These are phyloP conservation scores for Phytophthora idaei DNA, from an alignment of 352 stramenopile species.

Conservation along the genomic window DNA sequence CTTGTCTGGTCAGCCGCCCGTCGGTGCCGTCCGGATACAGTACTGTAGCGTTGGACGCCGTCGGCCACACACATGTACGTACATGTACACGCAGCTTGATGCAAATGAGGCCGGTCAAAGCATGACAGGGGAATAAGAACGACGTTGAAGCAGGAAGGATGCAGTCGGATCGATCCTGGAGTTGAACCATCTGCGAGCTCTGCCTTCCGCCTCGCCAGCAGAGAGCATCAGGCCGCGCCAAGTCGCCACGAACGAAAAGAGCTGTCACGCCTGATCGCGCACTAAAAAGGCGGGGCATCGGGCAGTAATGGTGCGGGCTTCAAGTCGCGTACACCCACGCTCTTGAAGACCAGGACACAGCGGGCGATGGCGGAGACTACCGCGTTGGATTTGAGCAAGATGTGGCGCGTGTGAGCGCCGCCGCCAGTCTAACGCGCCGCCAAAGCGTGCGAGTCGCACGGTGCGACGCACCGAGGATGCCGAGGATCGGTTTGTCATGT, in stretches of 20 bases:
- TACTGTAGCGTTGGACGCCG: background rate
- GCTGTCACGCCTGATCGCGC: slow-evolving; percentile 17
- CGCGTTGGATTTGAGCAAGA: slow-evolving; percentile 34
- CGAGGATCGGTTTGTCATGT: slow-evolving; percentile 6
- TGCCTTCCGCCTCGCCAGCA: slow-evolving; percentile 21
- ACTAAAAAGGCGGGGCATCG: slow-evolving; percentile 13
- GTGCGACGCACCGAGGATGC: background rate
- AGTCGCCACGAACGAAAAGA: slow-evolving; percentile 38
- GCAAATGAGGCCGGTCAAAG: background rate
- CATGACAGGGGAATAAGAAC: slow-evolving; percentile 19
- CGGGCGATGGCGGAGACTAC: slow-evolving; percentile 21
- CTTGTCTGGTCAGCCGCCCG: slow-evolving; percentile 17
- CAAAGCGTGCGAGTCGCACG: background rate
- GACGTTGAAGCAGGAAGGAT: slow-evolving; percentile 1
- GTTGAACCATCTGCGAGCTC: slow-evolving; percentile 1
- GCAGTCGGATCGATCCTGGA: background rate
- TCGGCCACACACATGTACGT: too few relatives aligned
- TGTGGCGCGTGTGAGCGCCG: slow-evolving; percentile 7
- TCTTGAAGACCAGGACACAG: slow-evolving; percentile 25
- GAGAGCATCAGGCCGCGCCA: slow-evolving; percentile 14
- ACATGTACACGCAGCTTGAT: slow-evolving; percentile 4
- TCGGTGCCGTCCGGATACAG: slow-evolving; percentile 12
- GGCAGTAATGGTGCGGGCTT: slow-evolving; percentile 38
- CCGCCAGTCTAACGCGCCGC: slow-evolving; percentile 7
- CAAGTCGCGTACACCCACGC: slow-evolving; percentile 33